These are phyloP conservation scores for Salix arbutifolia DNA, from an alignment of 345 rosid species.

Conservation along the genomic window DNA sequence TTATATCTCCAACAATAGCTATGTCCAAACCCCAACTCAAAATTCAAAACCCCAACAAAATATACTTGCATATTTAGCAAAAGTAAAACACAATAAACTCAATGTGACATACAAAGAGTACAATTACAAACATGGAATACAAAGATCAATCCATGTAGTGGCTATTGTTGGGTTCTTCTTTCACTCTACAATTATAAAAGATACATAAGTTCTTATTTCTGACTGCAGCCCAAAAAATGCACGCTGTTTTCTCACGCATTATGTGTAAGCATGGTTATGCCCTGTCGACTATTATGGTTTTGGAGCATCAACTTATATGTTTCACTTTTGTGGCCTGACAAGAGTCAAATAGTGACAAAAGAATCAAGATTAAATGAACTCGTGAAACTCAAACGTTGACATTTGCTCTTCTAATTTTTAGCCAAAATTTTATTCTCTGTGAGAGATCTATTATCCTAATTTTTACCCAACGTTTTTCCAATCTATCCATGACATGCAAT, in stretches of 20 bases:
- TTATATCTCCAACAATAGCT: slow-evolving; percentile 36
- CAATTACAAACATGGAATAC: not conserved
- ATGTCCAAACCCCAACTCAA: slow-evolving; percentile 17
- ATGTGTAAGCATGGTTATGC: not conserved
- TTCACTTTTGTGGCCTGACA: not conserved
- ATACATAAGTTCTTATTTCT: not conserved
- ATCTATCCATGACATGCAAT: not conserved
- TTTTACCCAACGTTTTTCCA: not conserved
- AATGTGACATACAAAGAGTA: not conserved
- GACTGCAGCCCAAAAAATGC: not conserved
- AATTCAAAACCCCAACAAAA: slow-evolving; percentile 14
- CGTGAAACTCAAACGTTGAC: not conserved
- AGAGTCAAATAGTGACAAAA: not conserved
- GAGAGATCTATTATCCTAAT: not conserved
- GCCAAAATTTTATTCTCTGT: not conserved
- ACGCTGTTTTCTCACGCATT: not conserved
- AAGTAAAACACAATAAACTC: not conserved
- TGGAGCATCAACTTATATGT: not conserved
- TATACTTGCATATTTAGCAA: not conserved
- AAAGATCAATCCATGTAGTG: not conserved
- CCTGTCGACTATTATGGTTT: not conserved
- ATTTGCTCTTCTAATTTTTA: not conserved
- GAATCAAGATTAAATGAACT: not conserved
- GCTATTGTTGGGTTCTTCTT: not conserved
- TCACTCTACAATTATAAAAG: not conserved